Evolutionary conservation across 2,329 filamentous ascomycete species (phyloP).

Genomic region (Atkinsonella hypoxylon): DNA sequence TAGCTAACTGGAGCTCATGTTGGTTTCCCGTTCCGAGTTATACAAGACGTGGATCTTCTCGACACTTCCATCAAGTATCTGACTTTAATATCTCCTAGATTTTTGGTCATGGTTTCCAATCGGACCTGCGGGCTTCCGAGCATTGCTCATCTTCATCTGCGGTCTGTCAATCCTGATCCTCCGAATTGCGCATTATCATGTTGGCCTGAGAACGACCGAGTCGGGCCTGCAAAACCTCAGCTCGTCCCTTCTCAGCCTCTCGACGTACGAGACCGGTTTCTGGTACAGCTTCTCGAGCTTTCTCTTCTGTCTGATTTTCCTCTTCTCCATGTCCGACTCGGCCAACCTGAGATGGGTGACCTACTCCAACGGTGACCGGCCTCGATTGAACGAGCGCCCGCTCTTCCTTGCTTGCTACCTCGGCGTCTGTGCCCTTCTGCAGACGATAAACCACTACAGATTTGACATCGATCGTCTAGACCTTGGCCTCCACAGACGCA

Average conservation of each 20-base stretch:
- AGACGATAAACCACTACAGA: conserved; percentile 58
- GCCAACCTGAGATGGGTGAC: conserved; percentile 64
- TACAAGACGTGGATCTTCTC: too few relatives aligned
- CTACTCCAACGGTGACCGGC: conserved; percentile 56
- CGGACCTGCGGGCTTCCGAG: conserved; percentile 61
- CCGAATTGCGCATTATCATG: conserved; percentile 72
- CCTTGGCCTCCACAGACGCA: conserved; percentile 17
- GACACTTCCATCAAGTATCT: too few relatives aligned
- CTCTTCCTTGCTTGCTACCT: conserved; percentile 69
- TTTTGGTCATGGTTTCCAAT: conserved; percentile 83
- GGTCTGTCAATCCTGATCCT: conserved; percentile 71
- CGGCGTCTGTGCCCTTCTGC: conserved; percentile 53
- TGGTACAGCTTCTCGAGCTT: conserved; percentile 71
- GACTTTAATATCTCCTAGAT: conserved; percentile 30
- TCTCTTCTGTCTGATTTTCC: conserved; percentile 70
- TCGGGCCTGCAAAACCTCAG: conserved; percentile 55
- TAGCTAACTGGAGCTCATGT: conserved; percentile 62
- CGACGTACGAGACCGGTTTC: conserved; percentile 56
- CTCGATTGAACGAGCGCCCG: conserved; percentile 73
- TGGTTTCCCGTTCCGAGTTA: conserved; percentile 21
- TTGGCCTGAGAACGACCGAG: conserved; percentile 58
- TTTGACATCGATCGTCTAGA: conserved; percentile 59
- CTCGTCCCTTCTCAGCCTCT: conserved; percentile 42
- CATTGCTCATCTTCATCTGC: conserved; percentile 63
- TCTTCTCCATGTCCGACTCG: conserved; percentile 52